Evolutionary conservation across 495 filamentous ascomycete species (phyloP).

Genomic region (Tuber brumale): DNA sequence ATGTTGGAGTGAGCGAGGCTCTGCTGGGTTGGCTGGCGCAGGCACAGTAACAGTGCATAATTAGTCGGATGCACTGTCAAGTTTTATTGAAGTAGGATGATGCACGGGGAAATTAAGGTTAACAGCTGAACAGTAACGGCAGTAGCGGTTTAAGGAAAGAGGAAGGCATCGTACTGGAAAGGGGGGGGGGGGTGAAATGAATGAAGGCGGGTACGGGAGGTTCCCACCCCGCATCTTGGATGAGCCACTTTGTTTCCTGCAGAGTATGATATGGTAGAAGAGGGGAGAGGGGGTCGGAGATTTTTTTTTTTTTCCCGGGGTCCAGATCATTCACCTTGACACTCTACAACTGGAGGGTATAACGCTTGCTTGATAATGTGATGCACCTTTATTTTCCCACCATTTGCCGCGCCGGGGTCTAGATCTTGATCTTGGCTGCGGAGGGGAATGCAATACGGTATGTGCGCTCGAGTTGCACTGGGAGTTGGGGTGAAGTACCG

Average conservation of each 20-base stretch:
- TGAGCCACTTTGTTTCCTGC: neutral
- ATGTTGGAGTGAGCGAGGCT: neutral
- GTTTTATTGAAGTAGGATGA: neutral
- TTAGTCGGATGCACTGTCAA: neutral
- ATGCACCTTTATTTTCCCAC: neutral
- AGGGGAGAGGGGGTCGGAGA: neutral
- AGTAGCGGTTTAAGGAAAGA: neutral
- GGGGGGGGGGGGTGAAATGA: neutral
- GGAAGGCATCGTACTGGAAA: neutral
- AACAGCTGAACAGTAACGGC: neutral
- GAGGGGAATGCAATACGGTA: neutral
- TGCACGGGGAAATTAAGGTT: neutral
- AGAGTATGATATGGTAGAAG: neutral
- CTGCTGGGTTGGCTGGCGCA: neutral
- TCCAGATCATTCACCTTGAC: neutral
- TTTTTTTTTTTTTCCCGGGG: neutral
- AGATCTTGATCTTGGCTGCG: neutral
- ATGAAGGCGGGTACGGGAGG: neutral
- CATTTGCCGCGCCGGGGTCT: neutral
- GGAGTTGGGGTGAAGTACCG: too few relatives aligned
- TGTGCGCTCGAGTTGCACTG: neutral
- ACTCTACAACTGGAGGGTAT: neutral
- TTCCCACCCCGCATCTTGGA: neutral
- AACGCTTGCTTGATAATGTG: neutral
- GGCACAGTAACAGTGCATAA: neutral